Base-by-base conservation (phyloP, 495 filamentous ascomycete genomes). In the Penicillium odoratum region DNA sequence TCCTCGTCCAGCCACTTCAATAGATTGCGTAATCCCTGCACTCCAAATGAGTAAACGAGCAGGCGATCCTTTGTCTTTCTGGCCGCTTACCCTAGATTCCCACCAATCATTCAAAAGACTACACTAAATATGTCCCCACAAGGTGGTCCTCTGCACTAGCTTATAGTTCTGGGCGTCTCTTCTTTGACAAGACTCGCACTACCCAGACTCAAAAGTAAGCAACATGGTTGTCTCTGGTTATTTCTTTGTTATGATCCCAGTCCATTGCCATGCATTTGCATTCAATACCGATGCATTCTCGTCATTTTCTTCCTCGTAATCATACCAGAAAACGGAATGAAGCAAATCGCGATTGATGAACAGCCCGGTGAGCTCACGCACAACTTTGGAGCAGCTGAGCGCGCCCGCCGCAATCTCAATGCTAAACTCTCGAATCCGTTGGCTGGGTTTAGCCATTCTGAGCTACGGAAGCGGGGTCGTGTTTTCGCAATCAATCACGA, bases 351-450 rank as follows among this genome's bases (percentile, higher is more conserved):
- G 44, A 2, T 31, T 7, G 55, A 63, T 54, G 38, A 46, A 6
- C 3, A 45, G 15, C 62, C 63, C 25, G 58, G 64, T 13, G 62
- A 60, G 8, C 57, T 67, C 28, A 56, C 66, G 11, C 71, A 63
- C 52, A 54, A 67, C 18, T 51, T 68, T 13, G 65, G 69, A 6
- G 76, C 78, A 6, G 80, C 81, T 16, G 81, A 84, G 59, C 78
- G 72, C 13, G 77, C 75, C 10, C 69, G 81, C 4, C 75, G 80
- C 49, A 81, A 82, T 56, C 49, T 81, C 36, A 82, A 83, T 46
- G 83, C 83, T 13, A 84, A 82, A 66, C 72, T 93, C 48, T 88
- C 84, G 21, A 89, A 93, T 51, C 90, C 90, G 30, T 77, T 94
- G 11, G 81, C 81, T 7, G 87, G 87, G 16, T 80, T 84, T 55